Conservation (phyloP, 208 protist species). For the Leishmania gerbilli region DNA sequence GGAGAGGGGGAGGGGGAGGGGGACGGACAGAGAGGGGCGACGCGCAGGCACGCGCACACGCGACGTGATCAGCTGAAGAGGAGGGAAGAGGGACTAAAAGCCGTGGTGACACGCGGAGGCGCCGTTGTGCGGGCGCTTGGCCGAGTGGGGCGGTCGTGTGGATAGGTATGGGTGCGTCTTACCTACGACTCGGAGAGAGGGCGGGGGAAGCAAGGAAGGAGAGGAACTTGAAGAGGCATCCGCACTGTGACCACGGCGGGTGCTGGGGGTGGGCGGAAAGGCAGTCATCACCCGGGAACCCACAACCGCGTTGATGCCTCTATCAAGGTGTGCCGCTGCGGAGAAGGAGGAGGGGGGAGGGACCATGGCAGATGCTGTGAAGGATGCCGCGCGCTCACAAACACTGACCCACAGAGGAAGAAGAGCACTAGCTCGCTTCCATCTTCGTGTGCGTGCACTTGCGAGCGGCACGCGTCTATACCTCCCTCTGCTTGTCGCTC, state of each 20-base stretch:
- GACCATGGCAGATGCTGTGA: not conserved
- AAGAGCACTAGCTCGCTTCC: not conserved
- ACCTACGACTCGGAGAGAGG: not conserved
- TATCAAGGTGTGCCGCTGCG: not conserved
- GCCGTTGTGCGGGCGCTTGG: not conserved
- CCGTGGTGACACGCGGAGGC: not conserved
- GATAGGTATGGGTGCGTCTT: not conserved
- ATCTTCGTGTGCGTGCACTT: not conserved
- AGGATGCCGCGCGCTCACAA: not conserved
- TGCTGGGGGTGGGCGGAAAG: not conserved
- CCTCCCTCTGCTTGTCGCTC: not conserved
- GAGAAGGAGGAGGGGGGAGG: not conserved
- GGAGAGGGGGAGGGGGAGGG: not conserved
- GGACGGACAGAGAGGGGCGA: no score
- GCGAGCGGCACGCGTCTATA: not conserved
- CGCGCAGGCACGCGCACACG: not conserved
- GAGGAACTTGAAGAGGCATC: not conserved
- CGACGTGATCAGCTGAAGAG: not conserved
- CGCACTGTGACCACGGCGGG: not conserved
- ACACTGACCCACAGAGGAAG: no score
- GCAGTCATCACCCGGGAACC: not conserved
- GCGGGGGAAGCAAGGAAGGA: not conserved
- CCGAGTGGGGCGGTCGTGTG: not conserved
- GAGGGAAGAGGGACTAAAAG: not conserved
- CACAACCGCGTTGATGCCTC: not conserved